Conservation (phyloP, 2,329 filamentous ascomycete genomes). For the Monosporascus sp. region DNA sequence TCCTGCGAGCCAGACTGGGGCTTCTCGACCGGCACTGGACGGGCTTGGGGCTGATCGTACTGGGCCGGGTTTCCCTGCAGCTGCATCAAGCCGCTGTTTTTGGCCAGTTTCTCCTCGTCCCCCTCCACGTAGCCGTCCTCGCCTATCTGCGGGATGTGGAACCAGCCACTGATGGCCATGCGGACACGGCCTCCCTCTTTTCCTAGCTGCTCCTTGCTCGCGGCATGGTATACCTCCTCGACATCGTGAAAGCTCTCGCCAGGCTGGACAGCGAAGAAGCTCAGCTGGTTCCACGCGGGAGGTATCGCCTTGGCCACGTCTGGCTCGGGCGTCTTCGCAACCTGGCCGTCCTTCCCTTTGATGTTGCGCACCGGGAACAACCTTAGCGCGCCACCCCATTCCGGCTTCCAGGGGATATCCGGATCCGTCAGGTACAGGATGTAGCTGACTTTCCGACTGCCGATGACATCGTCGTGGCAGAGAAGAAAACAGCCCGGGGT, state of each 20-base stretch:
- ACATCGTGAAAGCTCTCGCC: conserved; percentile 99
- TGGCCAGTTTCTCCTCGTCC: conserved; percentile 79
- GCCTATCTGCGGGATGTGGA: conserved; percentile 91
- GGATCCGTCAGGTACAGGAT: conserved; percentile 95
- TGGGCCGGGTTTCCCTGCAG: conserved; percentile 86
- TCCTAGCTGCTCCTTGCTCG: conserved; percentile 52
- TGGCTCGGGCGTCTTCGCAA: conserved; percentile 74
- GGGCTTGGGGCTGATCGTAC: conserved; percentile 73
- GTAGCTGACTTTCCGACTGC: conserved; percentile 91
- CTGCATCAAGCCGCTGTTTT: conserved; percentile 88
- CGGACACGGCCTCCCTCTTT: conserved; percentile 72
- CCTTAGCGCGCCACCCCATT: conserved; percentile 89
- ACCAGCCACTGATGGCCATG: conserved; percentile 99
- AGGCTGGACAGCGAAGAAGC: conserved; percentile 96
- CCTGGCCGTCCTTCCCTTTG: conserved; percentile 62
- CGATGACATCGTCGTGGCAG: conserved; percentile 98
- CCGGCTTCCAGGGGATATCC: conserved; percentile 80
- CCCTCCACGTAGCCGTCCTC: conserved; percentile 89
- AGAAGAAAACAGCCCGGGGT: conserved; percentile 92
- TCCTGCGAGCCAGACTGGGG: conserved; percentile 40
- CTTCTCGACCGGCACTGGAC: conserved; percentile 44
- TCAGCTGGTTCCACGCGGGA: conserved; percentile 94
- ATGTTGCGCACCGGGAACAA: conserved; percentile 69
- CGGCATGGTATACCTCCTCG: conserved; percentile 86
- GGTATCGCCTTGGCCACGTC: conserved; percentile 80